phyloP scores from a whole-genome alignment of 2,329 filamentous ascomycete genomes.

The Annulohypoxylon truncatum region DNA sequence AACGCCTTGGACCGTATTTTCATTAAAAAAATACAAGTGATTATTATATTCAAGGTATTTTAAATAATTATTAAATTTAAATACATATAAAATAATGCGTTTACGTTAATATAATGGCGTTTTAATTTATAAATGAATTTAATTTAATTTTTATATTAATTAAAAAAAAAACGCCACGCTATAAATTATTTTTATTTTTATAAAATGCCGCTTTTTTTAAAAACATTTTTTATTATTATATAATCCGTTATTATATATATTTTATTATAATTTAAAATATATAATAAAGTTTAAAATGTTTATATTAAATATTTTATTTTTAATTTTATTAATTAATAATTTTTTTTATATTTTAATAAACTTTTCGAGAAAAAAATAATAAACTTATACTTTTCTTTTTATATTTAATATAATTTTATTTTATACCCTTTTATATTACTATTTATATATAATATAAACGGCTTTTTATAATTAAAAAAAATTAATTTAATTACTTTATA shows the following conservation, averaged over 20 bases:
- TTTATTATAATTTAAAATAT: neutral
- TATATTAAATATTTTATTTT: neutral
- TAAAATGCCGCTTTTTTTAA: too few relatives aligned
- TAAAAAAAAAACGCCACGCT: neutral
- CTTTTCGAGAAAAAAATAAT: neutral
- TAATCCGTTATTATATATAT: neutral
- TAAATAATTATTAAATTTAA: neutral
- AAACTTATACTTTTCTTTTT: neutral
- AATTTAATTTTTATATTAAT: neutral
- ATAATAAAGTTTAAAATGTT: too few relatives aligned
- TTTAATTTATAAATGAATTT: neutral
- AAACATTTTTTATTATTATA: too few relatives aligned
- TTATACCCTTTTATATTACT: neutral
- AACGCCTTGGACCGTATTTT: neutral
- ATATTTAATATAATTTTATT: neutral
- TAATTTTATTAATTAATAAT: neutral
- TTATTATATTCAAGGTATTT: neutral
- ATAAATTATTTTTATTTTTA: neutral
- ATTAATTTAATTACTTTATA: neutral
- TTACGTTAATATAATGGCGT: neutral
- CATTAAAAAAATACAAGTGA: neutral
- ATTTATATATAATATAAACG: neutral
- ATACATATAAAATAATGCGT: neutral
- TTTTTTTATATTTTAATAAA: neutral
- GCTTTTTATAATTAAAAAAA: neutral